A percentile compares a stretch with the other conserved stretches of the same genome.
phyloP scores from a whole-genome alignment of 2,329 filamentous ascomycete genomes.

The Colletotrichum falcatum region DNA sequence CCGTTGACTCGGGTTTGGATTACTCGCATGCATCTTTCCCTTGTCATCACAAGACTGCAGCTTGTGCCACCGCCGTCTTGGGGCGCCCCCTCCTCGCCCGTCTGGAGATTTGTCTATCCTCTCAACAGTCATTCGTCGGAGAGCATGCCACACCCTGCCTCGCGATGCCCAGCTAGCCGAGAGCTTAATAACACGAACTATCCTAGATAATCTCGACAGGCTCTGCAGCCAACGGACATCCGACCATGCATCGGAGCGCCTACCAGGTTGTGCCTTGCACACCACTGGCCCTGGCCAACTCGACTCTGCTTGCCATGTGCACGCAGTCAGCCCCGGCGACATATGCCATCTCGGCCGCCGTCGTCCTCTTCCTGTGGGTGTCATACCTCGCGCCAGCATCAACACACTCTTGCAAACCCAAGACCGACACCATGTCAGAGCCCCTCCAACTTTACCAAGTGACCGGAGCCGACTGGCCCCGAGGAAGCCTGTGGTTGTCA shows the following conservation, averaged over 20 bases:
- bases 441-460: conserved; percentile 32
- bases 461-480: conserved; percentile 17
- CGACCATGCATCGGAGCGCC: conserved; percentile 24
- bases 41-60: not conserved
- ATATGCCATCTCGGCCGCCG: conserved; percentile 29
- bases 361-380: conserved; percentile 6
- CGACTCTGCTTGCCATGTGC: conserved; percentile 30
- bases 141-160: conserved; percentile 6
- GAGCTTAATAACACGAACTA: conserved; percentile 6
- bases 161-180: conserved; percentile 1
- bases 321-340: conserved; percentile 32
- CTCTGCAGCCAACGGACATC: conserved; percentile 37
- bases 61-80: conserved; percentile 18
- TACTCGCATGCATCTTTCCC: not conserved
- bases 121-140: conserved; percentile 21
- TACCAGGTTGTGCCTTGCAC: conserved; percentile 24
- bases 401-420: conserved; percentile 18
- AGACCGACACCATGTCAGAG: conserved; percentile 31
- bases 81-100: conserved; percentile 1
- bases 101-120: conserved; percentile 9
- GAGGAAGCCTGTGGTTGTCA: not conserved
- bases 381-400: conserved; percentile 24
- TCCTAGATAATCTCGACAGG: conserved; percentile 24
- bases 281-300: conserved; percentile 24
- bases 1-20: not conserved